Evolutionary conservation across 73 alveolate species (phyloP).

Genomic region (Durusdinium trenchii): DNA sequence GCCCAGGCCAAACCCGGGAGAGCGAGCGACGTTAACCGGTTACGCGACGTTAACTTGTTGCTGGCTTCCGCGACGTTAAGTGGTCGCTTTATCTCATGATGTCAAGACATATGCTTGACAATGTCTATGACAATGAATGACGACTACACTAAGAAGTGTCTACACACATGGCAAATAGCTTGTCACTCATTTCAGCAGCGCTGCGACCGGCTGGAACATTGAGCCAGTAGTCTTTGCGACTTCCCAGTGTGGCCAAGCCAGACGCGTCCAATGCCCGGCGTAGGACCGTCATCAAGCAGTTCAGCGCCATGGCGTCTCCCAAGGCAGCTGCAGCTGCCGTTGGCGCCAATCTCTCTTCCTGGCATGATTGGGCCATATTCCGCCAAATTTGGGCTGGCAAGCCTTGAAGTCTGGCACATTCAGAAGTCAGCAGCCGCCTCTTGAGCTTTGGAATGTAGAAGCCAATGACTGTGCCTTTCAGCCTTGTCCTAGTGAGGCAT

Average conservation of each 20-base stretch:
- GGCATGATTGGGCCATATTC: not conserved
- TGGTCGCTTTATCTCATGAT: not conserved
- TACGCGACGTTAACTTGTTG: not conserved
- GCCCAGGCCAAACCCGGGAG: not conserved
- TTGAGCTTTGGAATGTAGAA: not conserved
- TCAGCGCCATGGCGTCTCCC: not conserved
- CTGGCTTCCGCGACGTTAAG: not conserved
- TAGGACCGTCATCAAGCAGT: not conserved
- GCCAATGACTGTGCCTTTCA: not conserved
- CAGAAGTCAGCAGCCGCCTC: not conserved
- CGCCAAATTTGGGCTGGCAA: not conserved
- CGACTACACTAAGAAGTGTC: not conserved
- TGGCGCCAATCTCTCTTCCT: not conserved
- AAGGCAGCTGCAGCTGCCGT: not conserved
- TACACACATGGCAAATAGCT: not conserved
- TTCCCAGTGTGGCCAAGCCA: not conserved
- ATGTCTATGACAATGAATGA: not conserved
- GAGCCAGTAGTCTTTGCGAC: not conserved
- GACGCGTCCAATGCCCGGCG: not conserved
- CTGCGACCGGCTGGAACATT: not conserved
- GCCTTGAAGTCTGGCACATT: not conserved
- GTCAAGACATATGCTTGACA: not conserved
- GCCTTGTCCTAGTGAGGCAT: not conserved
- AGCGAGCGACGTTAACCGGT: not conserved
- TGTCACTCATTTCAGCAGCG: not conserved